Evolutionary conservation across 305 asterid genomes (phyloP), one percentile per base, ranked within the genome.

Genomic region (Fraxinus xanthoxyloides): DNA sequence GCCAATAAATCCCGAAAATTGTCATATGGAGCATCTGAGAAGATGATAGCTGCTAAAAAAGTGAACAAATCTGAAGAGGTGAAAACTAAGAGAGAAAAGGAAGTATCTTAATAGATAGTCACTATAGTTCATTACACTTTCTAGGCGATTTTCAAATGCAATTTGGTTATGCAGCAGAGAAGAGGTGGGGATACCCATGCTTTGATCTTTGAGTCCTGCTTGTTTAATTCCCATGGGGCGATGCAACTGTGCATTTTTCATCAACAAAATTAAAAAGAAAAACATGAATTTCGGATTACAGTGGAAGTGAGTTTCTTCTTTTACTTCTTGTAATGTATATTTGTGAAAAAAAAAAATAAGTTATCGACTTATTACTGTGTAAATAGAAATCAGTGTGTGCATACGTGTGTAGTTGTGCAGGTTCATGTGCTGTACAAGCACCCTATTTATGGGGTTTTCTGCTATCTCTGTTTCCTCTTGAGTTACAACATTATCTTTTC

Each of bases 21-120:
- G 81, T 88, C 95, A 26, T 87, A 78, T 61, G 93, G 81, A 15
- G 63, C 89, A 4, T 84, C 89, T 80, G 93, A 72, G 65, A 90
- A 82, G 86, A 26, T 24, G 72, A 79, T 80, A 78, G 85, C 78
- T 59, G 77, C 84, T 67, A 87, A 80, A 67, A 90, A 89, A 76
- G 91, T 80, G 72, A 86, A 63, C 79, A 89, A 84, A 83, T 85
- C 76, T 23, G 88, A 87, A 76, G 93, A 87, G 77, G 85, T 79
- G 78, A 77, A 79, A 73, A 32, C 84, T 7, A 86, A 82, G 85
- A 85, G 85, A n/a, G 87, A 65, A 12, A 79, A 84, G 65, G 82
- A 74, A 43, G 85, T 31, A 78, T 81, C 86, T 43, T 79, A 82
- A 82, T 10, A 61, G 31, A 24, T n/a, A 8, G 65, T 21, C 19